A percentile compares a stretch with the other conserved stretches of the same genome.
Conservation (phyloP, 768 basidiomycete species). For the Trametes punicea region DNA sequence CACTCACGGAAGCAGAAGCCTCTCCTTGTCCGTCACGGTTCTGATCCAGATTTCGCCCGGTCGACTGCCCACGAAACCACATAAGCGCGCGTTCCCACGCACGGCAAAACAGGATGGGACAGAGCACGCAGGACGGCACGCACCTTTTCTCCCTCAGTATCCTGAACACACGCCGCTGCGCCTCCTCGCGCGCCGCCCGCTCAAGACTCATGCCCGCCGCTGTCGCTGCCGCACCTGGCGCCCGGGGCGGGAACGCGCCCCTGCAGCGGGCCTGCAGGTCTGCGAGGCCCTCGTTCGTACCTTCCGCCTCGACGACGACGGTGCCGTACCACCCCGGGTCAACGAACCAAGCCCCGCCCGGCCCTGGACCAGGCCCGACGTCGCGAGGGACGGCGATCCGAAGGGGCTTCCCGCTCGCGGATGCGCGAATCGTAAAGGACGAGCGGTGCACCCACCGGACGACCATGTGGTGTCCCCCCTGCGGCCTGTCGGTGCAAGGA, state of each 20-base stretch:
- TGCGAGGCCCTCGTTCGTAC: constrained; percentile 79
- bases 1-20: constrained; percentile 37
- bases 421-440: constrained; percentile 64
- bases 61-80: constrained; percentile 41
- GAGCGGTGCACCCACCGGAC: constrained; percentile 85
- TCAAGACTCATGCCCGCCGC: constrained; percentile 14
- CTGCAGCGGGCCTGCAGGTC: constrained; percentile 77
- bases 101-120: not conserved
- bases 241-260: constrained; percentile 61
- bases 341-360: constrained; percentile 53
- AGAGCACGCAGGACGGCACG: not conserved
- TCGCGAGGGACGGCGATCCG: constrained; percentile 30
- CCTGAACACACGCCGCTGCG: constrained; percentile 54
- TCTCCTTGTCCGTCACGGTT: constrained; percentile 64
- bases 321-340: constrained; percentile 84
- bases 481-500: constrained; percentile 49
- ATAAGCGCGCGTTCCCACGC: not conserved
- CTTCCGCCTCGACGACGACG: constrained; percentile 81
- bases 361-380: constrained; percentile 37
- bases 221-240: constrained; percentile 31
- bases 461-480: constrained; percentile 75
- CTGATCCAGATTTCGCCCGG: constrained; percentile 73
- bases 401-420: constrained; percentile 35
- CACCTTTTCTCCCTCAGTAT: constrained; percentile 80
- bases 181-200: constrained; percentile 40